Conservation (phyloP, 1,284 basidiomycete genomes). For the Violaceomyces palustris region DNA sequence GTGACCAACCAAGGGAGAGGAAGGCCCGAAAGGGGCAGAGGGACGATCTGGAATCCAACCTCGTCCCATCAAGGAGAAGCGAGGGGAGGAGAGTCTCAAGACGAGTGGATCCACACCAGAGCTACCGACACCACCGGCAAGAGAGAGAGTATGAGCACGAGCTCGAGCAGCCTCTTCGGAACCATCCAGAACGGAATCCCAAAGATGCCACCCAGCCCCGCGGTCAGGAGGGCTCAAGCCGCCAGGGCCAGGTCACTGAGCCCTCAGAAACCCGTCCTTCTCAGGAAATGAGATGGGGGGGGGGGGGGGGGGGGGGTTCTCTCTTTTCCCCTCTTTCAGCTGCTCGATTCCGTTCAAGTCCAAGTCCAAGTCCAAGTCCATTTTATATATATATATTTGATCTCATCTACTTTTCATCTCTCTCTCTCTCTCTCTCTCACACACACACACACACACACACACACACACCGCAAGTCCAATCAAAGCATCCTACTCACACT, state of each 20-base stretch:
- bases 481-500: no score
- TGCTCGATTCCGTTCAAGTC: no score
- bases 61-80: not conserved
- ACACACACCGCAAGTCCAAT: no score
- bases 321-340: no score
- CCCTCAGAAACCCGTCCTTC: not conserved
- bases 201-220: constrained; percentile 21
- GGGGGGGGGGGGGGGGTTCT: no score
- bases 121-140: not conserved
- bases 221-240: constrained; percentile 21
- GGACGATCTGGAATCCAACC: not conserved
- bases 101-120: not conserved
- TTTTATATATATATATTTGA: no score
- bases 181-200: not conserved
- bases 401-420: no score
- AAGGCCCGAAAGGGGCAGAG: not conserved
- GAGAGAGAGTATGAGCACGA: constrained; percentile 1
- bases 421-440: no score
- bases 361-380: no score
- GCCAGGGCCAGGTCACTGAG: constrained; percentile 14
- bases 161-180: not conserved
- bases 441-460: no score
- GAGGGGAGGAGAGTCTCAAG: not conserved
- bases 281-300: no score
- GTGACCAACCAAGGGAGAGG: not conserved